Evolutionary conservation across 2,329 filamentous ascomycete genomes (phyloP).

Genomic region (Hypoxylon sp.): DNA sequence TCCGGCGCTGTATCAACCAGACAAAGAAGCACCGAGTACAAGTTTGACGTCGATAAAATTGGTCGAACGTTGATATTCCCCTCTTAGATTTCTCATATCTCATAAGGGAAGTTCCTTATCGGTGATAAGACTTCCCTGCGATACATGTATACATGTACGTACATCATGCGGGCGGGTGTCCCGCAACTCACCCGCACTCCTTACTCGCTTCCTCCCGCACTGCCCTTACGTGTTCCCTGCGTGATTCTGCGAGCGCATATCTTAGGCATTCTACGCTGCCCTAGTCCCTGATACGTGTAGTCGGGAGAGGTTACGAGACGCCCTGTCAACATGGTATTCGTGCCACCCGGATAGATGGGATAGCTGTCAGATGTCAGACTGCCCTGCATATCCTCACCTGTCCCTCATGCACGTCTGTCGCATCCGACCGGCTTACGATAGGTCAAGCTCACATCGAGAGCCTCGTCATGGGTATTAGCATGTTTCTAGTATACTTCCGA

Average conservation of each 20-base stretch:
- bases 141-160: no score
- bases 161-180: constrained; percentile 8
- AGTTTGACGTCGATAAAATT: no score
- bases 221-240: no score
- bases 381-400: not conserved
- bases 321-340: not conserved
- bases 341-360: not conserved
- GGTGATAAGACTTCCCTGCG: constrained; percentile 14
- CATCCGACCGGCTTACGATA: not conserved
- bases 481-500: not conserved
- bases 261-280: not conserved
- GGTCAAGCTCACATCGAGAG: not conserved
- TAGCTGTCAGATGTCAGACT: not conserved
- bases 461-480: not conserved
- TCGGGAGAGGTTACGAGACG: not conserved
- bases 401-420: not conserved
- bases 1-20: constrained; percentile 31
- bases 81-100: constrained; percentile 15
- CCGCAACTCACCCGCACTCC: not conserved
- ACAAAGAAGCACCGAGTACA: constrained; percentile 15
- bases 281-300: not conserved
- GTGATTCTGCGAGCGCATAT: not conserved
- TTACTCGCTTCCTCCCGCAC: not conserved
- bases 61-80: constrained; percentile 10
- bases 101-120: constrained; percentile 23